A percentile compares a stretch with the other conserved stretches of the same genome.
These are phyloP conservation scores for Diaporthe citrichinensis DNA, from an alignment of 2,329 filamentous ascomycete species.

Conservation along the genomic window DNA sequence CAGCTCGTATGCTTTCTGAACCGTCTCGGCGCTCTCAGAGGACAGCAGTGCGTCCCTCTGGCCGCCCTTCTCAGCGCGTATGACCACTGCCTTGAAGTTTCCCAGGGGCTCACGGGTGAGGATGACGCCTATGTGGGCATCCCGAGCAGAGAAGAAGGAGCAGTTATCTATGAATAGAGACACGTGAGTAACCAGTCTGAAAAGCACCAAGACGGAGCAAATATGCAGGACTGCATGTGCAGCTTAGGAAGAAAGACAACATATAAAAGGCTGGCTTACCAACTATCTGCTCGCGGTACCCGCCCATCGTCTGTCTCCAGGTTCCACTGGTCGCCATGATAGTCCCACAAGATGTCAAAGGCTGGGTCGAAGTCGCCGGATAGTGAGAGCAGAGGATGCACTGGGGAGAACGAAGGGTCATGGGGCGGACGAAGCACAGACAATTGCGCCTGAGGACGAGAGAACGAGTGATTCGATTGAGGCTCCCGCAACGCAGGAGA, in stretches of 20 bases:
- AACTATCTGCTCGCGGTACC: slow-evolving; percentile 36
- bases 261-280: slow-evolving; percentile 24
- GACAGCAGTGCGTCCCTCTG: slow-evolving; percentile 48
- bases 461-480: slow-evolving; percentile 2
- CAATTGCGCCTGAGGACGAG: background rate
- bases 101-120: slow-evolving; percentile 47
- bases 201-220: background rate
- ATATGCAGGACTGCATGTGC: slow-evolving; percentile 7
- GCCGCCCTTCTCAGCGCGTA: slow-evolving; percentile 44
- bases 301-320: slow-evolving; percentile 23
- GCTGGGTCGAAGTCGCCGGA: slow-evolving; percentile 14
- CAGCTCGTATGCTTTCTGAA: slow-evolving; percentile 52
- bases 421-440: slow-evolving; percentile 9
- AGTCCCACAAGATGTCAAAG: background rate
- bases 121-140: slow-evolving; percentile 44
- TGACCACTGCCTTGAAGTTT: slow-evolving; percentile 47
- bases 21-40: slow-evolving; percentile 49
- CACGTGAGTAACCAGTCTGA: background rate
- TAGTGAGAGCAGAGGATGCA: slow-evolving; percentile 28
- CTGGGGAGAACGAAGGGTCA: slow-evolving; percentile 37
- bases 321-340: slow-evolving; percentile 27
- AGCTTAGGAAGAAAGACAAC: background rate
- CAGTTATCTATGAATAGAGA: slow-evolving; percentile 47
- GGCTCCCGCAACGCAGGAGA: background rate
- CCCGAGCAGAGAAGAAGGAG: slow-evolving; percentile 45